Evolutionary conservation across 257 asterid species (phyloP).

Genomic region (Capsicum baccatum): DNA sequence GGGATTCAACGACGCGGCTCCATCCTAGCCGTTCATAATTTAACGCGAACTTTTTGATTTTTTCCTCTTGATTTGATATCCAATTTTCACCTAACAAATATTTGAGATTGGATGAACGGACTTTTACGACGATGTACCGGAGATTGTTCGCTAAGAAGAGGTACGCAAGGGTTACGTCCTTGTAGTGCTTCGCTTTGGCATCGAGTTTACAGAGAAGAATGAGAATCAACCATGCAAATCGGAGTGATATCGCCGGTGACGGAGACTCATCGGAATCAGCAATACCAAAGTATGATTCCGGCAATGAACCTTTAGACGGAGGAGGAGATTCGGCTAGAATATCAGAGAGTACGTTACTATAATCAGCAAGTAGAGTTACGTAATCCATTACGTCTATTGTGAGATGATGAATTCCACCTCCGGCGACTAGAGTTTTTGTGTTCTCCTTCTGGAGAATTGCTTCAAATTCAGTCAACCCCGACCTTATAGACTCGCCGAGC

Average conservation of each 20-base stretch:
- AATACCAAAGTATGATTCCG: slow-evolving; percentile 57
- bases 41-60: slow-evolving; percentile 57
- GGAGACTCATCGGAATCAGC: slow-evolving; percentile 61
- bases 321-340: slow-evolving; percentile 56
- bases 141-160: slow-evolving; percentile 82
- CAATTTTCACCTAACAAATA: slow-evolving; percentile 76
- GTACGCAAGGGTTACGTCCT: slow-evolving; percentile 59
- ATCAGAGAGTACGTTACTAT: slow-evolving; percentile 58
- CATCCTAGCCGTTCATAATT: slow-evolving; percentile 73
- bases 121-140: slow-evolving; percentile 61
- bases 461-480: slow-evolving; percentile 60
- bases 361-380: slow-evolving; percentile 64
- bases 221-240: slow-evolving; percentile 69
- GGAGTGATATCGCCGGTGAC: slow-evolving; percentile 51
- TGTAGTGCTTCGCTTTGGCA: slow-evolving; percentile 69
- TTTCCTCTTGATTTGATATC: slow-evolving; percentile 60
- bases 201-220: slow-evolving; percentile 76
- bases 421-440: slow-evolving; percentile 61
- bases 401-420: slow-evolving; percentile 66
- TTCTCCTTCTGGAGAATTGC: slow-evolving; percentile 56
- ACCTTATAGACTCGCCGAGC: slow-evolving; percentile 53
- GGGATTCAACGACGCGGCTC: slow-evolving; percentile 65
- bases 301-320: slow-evolving; percentile 35
- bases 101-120: slow-evolving; percentile 63
- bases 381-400: slow-evolving; percentile 67